Base-by-base conservation (phyloP, 2,329 filamentous ascomycete genomes). In the Penicillium sp. region DNA sequence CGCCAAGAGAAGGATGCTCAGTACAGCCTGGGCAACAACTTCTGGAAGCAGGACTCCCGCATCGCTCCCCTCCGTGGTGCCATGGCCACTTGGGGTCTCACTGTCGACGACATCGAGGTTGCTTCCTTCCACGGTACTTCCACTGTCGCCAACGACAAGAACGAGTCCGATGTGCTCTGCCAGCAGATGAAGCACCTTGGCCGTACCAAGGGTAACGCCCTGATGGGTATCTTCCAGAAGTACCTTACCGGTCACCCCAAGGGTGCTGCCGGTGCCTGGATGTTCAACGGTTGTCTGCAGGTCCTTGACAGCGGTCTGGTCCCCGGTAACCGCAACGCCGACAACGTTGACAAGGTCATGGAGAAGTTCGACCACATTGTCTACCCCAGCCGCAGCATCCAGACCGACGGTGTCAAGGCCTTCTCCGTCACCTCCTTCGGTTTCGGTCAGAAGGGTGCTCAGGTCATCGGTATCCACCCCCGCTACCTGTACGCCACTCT, bases 71-170 rank as follows among this genome's bases (percentile, higher is more conserved):
- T 99, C 42, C 92, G 94, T 73, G 94, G 94, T 77, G 92, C 94
- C 55, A 85, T 99, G 60, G 95, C 94, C 47, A 97, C 93, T 10
- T 99, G 94, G 94, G 94, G 93, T 72, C 88, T 99, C 52, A 97
- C 93, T 9, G 91, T 99, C 61, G 94, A 99, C 70, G 94, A 99
- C 68, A 86, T 99, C 34, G 89, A 83, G 64, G 91, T 99, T 59
- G 93, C 93, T 14, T 97, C 93, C 14, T 97, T 97, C 90, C 94
- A 99, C 80, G 94, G 94, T 68, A 99, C 94, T 36, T 97, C 93
- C 1, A 99, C 94, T 63, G 92, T 95, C 71, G 94, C 94, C 64
- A 99, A 99, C 75, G 94, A 99, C 82, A 97, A 97, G 87, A 99
- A 99, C 77, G 94, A 99, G 76, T 97, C 94, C 16, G 92, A 92